Base-by-base conservation (phyloP, 2,329 filamentous ascomycete species). In the Arachnomyces sp. region DNA sequence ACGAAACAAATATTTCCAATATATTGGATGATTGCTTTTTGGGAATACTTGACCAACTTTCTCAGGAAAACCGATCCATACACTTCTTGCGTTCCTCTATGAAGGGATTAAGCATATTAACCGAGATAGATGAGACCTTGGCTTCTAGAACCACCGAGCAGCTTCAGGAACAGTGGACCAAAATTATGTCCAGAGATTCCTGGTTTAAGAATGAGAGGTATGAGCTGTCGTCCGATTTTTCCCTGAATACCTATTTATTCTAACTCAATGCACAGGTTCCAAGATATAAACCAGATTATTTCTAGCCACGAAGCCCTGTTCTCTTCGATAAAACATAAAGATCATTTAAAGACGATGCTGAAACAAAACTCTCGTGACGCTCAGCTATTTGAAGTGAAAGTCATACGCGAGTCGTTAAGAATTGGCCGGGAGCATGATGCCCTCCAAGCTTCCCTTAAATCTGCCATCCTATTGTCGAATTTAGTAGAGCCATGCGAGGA, bases 181-280 rank as follows among this genome's bases (percentile, higher is more conserved):
- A 71, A 33, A 85, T 95, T 53, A 74, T 78, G 45, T 60, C 59
- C 9, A 78, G 87, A 21, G 74, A 79, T 13, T 68, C 69, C 32
- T 95, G 88, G 89, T 87, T 95, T 80, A 78, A 81, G 55, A 82
- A 79, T 46, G 86, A 85, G 57, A 77, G 80, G 84, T 87, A 72
- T 66, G 12, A 21, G 13, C n/a, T 8, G 21, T 7, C 12, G 31
- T 13, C 15, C 17, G 30, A 36, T 29, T 11, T 40, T 34, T 18
- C 6, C 33, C 28, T 32, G 15, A 9, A 13, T 17, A 14, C 32
- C 15, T 28, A 21, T 31, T 8, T 34, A 14, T 7, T 32, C 16
- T 13, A 33, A 41, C 14, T 11, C 15, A 28, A 30, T 9, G 15
- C 8, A 40, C 54, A 69, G 71, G 42, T 66, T 65, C 39, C 47